These are phyloP conservation scores for Cucurbita moschata DNA, from an alignment of 306 rosid species.

Conservation along the genomic window DNA sequence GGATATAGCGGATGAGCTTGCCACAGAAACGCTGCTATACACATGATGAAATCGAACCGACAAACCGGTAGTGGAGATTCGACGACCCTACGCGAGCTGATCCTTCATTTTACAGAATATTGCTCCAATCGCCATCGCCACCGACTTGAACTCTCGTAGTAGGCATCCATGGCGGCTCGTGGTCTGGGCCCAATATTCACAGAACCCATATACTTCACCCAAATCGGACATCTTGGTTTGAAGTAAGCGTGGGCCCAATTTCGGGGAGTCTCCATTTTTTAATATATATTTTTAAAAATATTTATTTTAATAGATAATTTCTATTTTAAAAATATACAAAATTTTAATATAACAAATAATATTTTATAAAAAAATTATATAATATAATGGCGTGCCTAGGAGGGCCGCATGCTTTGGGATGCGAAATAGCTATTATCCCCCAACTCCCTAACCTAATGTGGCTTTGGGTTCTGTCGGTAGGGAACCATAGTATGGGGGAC, in stretches of 20 bases:
- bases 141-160: not conserved
- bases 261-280: no score
- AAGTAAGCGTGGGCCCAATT: not conserved
- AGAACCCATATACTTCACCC: not conserved
- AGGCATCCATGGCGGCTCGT: not conserved
- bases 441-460: no score
- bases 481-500: no score
- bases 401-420: no score
- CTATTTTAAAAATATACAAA: no score
- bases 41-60: slow-evolving; percentile 19
- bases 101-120: not conserved
- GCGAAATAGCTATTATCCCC: no score
- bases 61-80: not conserved
- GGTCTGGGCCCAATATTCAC: not conserved
- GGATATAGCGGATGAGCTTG: slow-evolving; percentile 52
- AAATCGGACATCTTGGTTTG: not conserved
- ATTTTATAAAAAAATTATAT: no score
- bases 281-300: no score
- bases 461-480: fast-evolving
- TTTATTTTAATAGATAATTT: no score
- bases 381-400: no score
- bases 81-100: not conserved
- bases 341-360: no score
- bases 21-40: slow-evolving; percentile 60
- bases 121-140: not conserved